These are phyloP conservation scores for Kregervanrija delftensis DNA, from an alignment of 805 yeast species.

Conservation along the genomic window DNA sequence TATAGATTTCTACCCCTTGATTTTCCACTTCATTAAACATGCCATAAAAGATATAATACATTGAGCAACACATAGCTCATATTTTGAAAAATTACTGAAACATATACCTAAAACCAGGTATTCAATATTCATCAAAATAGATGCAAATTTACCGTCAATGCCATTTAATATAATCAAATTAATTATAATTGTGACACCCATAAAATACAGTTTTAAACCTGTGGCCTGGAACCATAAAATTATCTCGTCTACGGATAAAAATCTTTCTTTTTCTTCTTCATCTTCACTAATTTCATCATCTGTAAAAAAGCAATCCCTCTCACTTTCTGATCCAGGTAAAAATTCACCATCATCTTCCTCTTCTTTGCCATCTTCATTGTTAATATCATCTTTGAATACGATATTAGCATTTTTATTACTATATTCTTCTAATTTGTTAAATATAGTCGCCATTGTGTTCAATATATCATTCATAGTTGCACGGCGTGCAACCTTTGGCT, in stretches of 20 bases:
- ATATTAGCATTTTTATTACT: not conserved
- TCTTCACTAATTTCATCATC: not conserved
- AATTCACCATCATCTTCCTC: slow-evolving; percentile 20
- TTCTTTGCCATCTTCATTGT: not conserved
- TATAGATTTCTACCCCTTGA: not conserved
- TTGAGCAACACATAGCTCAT: not conserved
- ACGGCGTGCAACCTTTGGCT: slow-evolving; percentile 31
- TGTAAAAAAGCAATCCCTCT: too few species aligned
- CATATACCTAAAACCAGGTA: slow-evolving; percentile 7
- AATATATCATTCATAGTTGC: slow-evolving; percentile 38
- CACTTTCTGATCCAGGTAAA: not conserved
- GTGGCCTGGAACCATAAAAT: too few species aligned
- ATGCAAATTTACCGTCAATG: not conserved
- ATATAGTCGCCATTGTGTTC: slow-evolving; percentile 13
- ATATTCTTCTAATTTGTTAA: slow-evolving; percentile 4
- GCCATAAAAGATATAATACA: not conserved
- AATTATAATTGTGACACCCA: not conserved
- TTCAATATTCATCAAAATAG: slow-evolving; percentile 2
- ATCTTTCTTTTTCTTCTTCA: not conserved
- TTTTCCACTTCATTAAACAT: not conserved
- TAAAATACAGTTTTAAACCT: not conserved
- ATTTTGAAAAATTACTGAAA: not conserved
- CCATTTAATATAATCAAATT: slow-evolving; percentile 1
- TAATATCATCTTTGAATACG: not conserved
- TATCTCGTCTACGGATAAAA: too few species aligned